phyloP scores from a whole-genome alignment of 1,284 basidiomycete genomes.

The Cystobasidium slooffiae region DNA sequence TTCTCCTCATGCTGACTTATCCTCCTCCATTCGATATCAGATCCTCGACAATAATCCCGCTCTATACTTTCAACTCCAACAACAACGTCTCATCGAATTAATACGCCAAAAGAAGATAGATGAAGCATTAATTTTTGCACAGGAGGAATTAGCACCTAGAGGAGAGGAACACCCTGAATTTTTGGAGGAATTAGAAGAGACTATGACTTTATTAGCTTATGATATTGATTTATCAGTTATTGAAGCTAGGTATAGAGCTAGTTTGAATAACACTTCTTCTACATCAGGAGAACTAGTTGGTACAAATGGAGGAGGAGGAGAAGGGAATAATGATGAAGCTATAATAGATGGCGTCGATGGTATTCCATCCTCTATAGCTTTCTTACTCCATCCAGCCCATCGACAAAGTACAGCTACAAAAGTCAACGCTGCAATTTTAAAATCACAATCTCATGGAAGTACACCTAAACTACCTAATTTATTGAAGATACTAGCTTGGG shows the following conservation, averaged over 20 bases:
- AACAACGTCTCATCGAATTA: constrained; percentile 91
- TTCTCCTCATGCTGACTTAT: background rate
- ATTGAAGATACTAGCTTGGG: constrained; percentile 83
- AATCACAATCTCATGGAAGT: constrained; percentile 85
- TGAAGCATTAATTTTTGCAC: constrained; percentile 86
- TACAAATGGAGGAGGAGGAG: background rate
- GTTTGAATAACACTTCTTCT: background rate
- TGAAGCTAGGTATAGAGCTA: constrained; percentile 16
- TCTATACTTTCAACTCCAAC: constrained; percentile 89
- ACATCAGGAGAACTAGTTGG: too few species aligned
- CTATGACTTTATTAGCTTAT: constrained; percentile 94
- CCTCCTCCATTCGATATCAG: constrained; percentile 61
- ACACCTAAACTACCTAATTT: constrained; percentile 89
- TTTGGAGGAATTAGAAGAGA: constrained; percentile 85
- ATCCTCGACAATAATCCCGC: constrained; percentile 91
- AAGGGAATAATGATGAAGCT: background rate
- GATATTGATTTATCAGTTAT: constrained; percentile 66
- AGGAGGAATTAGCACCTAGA: constrained; percentile 88
- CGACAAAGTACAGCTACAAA: constrained; percentile 86
- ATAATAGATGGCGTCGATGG: constrained; percentile 14
- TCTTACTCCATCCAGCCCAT: constrained; percentile 81
- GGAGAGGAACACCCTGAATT: constrained; percentile 95
- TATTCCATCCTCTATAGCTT: constrained; percentile 70
- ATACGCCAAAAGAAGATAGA: constrained; percentile 79
- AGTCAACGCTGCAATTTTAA: constrained; percentile 92